phyloP scores from a whole-genome alignment of 345 rosid genomes.

The Fremontodendron californicum region DNA sequence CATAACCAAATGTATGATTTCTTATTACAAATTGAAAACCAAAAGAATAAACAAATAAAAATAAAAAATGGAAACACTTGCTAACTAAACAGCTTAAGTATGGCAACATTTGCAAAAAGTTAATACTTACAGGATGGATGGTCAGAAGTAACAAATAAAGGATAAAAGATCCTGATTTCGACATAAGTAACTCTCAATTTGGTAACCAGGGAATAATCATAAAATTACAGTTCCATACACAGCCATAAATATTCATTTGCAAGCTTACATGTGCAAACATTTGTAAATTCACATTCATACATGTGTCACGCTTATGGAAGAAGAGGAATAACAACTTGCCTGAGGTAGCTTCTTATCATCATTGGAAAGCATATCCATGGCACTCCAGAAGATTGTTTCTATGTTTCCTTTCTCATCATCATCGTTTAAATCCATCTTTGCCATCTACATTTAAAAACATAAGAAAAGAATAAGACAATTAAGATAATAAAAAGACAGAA shows the following conservation, averaged over 20 bases:
- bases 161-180: background rate
- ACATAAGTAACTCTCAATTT: background rate
- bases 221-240: background rate
- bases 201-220: background rate
- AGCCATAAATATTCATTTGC: background rate
- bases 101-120: background rate
- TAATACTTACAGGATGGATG: background rate
- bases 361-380: constrained; percentile 95
- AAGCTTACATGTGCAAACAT: background rate
- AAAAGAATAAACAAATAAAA: background rate
- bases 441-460: constrained; percentile 50
- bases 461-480: background rate
- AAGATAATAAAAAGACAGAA: background rate
- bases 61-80: background rate
- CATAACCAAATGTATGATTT: background rate
- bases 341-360: constrained; percentile 99
- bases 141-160: background rate
- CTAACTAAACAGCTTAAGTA: background rate
- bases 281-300: background rate
- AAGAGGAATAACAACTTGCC: constrained; percentile 50
- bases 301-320: background rate
- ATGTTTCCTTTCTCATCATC: constrained; percentile 84
- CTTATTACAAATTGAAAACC: background rate
- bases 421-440: constrained; percentile 87
- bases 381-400: constrained; percentile 90